phyloP scores from a whole-genome alignment of 2,329 filamentous ascomycete species.

The Apiospora rasikravindrae region DNA sequence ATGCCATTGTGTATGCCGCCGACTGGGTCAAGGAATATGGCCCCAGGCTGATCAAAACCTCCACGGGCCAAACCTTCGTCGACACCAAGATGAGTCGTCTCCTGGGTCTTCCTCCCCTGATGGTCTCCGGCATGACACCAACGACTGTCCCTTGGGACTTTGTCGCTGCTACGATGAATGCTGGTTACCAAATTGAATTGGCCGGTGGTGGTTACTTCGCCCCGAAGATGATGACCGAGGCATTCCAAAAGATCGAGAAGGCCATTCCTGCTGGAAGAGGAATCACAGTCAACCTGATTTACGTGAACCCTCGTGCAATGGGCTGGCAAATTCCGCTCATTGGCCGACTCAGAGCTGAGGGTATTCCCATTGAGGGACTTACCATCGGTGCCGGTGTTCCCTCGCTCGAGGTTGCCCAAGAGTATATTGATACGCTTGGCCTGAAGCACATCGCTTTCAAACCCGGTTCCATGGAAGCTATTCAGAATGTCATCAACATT shows the following conservation, averaged over 20 bases:
- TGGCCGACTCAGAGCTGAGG: conserved; percentile 78
- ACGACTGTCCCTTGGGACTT: conserved; percentile 90
- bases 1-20: conserved; percentile 91
- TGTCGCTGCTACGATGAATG: conserved; percentile 89
- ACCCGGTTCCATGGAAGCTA: conserved; percentile 86
- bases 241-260: conserved; percentile 83
- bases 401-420: conserved; percentile 89
- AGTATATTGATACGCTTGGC: conserved; percentile 91
- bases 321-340: conserved; percentile 90
- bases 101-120: conserved; percentile 81
- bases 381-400: conserved; percentile 94
- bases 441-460: conserved; percentile 96
- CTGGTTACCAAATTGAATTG: conserved; percentile 92
- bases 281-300: conserved; percentile 89
- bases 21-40: conserved; percentile 99
- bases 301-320: conserved; percentile 89
- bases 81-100: conserved; percentile 96
- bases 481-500: conserved; percentile 89
- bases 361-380: conserved; percentile 88
- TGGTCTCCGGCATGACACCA: conserved; percentile 95
- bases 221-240: conserved; percentile 80
- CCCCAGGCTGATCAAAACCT: conserved; percentile 89
- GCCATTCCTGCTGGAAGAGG: conserved; percentile 83
- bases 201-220: conserved; percentile 90
- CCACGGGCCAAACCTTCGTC: conserved; percentile 86